Percentiles rank a stretch among this genome's conserved stretches.
Conservation (phyloP, 306 rosid genomes). For the Bauhinia variegata region DNA sequence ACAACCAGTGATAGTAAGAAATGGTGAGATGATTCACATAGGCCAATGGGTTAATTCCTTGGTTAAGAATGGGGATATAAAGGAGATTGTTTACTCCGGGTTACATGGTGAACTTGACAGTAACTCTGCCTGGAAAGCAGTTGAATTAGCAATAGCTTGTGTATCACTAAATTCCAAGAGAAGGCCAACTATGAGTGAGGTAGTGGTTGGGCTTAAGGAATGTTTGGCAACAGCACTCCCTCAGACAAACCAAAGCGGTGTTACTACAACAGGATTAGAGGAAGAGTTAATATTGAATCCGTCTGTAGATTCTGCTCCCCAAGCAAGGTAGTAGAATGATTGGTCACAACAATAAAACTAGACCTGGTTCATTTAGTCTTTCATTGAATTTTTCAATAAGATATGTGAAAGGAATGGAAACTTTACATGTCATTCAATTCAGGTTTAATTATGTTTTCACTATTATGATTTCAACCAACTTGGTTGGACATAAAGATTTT, state of each 20-base stretch:
- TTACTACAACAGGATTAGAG: not conserved
- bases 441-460: too few relatives aligned
- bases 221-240: not conserved
- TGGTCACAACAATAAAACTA: too few relatives aligned
- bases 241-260: not conserved
- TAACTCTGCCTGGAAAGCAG: constrained; percentile 40
- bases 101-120: constrained; percentile 6
- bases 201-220: constrained; percentile 35
- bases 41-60: constrained; percentile 38
- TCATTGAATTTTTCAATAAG: too few relatives aligned
- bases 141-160: constrained; percentile 46
- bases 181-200: constrained; percentile 42
- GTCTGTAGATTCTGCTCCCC: not conserved
- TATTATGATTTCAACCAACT: too few relatives aligned
- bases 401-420: too few relatives aligned
- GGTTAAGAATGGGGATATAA: constrained; percentile 32
- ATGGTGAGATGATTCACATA: constrained; percentile 21
- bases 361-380: too few relatives aligned
- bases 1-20: constrained; percentile 12
- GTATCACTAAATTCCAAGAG: constrained; percentile 9
- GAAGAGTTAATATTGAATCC: not conserved
- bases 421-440: too few relatives aligned
- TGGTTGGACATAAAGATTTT: too few relatives aligned
- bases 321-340: not conserved
- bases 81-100: constrained; percentile 32